Conservation (phyloP, 208 protist species). For the Leishmania gerbilli region DNA sequence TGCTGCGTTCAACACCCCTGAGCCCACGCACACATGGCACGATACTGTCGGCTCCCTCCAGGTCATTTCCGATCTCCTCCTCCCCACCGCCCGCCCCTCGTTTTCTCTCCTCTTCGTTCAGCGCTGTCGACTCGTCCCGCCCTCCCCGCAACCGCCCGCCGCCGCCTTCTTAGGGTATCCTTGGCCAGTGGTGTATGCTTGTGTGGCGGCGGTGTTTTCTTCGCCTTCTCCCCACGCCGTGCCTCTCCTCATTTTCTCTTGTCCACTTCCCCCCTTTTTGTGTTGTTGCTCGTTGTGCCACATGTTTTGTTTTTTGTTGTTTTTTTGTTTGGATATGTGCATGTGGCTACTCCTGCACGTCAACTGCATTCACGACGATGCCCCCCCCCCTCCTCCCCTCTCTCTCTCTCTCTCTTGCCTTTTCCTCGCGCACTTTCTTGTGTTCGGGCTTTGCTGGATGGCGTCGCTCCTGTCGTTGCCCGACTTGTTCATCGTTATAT, state of each 20-base stretch:
- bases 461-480: background rate
- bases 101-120: background rate
- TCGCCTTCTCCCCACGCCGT: background rate
- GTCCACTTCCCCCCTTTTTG: background rate
- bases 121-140: background rate
- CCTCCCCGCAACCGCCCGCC: background rate
- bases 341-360: background rate
- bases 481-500: background rate
- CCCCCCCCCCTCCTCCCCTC: background rate
- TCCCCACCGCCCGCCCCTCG: background rate
- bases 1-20: background rate
- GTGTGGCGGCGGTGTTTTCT: background rate
- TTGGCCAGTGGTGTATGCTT: background rate
- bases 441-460: background rate
- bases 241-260: background rate
- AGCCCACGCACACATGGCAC: background rate
- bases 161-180: too few species aligned
- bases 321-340: background rate
- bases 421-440: background rate
- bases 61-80: background rate
- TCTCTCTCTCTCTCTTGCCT: background rate
- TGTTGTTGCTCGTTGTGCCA: background rate
- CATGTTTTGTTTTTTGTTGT: background rate
- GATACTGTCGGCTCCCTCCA: background rate
- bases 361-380: background rate